These are phyloP conservation scores for Prunus kanzakura DNA, from an alignment of 306 rosid species.

Conservation along the genomic window DNA sequence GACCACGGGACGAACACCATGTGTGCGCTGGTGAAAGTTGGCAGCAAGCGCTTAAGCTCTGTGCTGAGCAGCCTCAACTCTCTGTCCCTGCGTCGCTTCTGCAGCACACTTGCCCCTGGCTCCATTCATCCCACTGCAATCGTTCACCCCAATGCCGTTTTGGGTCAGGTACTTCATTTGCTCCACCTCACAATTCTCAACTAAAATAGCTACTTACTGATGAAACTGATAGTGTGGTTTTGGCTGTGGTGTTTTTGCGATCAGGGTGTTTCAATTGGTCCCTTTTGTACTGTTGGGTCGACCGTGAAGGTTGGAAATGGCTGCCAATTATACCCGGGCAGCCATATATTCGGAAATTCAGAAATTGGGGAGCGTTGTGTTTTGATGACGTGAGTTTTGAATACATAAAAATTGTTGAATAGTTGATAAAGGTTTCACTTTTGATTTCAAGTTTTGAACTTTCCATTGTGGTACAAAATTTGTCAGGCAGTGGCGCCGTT, in stretches of 20 bases:
- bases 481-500: slow-evolving; percentile 85
- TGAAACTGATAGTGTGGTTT: slow-evolving; percentile 4
- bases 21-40: slow-evolving; percentile 35
- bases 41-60: slow-evolving; percentile 13
- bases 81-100: slow-evolving; percentile 34
- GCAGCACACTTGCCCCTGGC: slow-evolving; percentile 28
- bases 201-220: not conserved
- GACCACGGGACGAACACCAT: slow-evolving; percentile 24
- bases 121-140: slow-evolving; percentile 65
- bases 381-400: slow-evolving; percentile 78
- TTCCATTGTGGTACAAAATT: slow-evolving; percentile 15
- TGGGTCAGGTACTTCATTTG: slow-evolving; percentile 56
- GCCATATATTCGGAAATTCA: slow-evolving; percentile 81
- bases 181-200: not conserved
- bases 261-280: slow-evolving; percentile 88
- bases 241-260: slow-evolving; percentile 16
- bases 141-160: slow-evolving; percentile 69
- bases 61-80: slow-evolving; percentile 14
- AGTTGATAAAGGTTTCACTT: not conserved
- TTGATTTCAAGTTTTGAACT: not conserved
- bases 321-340: slow-evolving; percentile 69
- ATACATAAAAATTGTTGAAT: not conserved
- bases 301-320: slow-evolving; percentile 68
- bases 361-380: slow-evolving; percentile 71
- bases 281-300: slow-evolving; percentile 87